Evolutionary conservation across 495 filamentous ascomycete genomes (phyloP), one percentile per base, ranked within the genome.

Genomic region (Parachaetomium inaequale): DNA sequence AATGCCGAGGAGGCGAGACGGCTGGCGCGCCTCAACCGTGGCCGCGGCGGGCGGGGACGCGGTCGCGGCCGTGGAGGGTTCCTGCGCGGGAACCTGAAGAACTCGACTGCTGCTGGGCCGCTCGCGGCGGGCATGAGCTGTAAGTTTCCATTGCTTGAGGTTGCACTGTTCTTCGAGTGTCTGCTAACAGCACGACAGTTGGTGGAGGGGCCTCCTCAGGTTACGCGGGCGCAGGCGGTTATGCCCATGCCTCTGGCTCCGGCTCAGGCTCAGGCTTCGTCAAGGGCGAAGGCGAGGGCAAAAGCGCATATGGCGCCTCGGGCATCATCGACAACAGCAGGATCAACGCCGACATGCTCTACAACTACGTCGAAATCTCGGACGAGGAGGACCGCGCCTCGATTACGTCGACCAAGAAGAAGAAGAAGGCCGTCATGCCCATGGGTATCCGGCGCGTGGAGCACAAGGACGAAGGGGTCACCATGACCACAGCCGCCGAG

Each of bases 401-500:
- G 32, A 32, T 58, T n/a, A 52, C 54, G 8, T 57, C 61, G 11
- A 58, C 54, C 21, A 50, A 47, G 36, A 64, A 66, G 59, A 66
- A 69, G 52, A 65, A 58, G 56, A 65, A 61, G 52, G 51, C 69
- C 19, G 58, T 66, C 8, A 68, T 75, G 70, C 66, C 68, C 53
- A 74, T 88, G 57, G 82, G 84, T 29, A 72, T 88, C 47, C 59
- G 74, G 36, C 74, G 86, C 32, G 71, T 77, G 21, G 76, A 80
- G 62, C 84, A 86, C 66, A 78, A 82, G 62, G 81, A 84, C 2
- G 76, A 79, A 21, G 72, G 74, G 23, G 65, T 81, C 2, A 75
- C 78, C 29, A 75, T 85, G 61, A 81, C 84, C 46, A 82, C 80
- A 0, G 78, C 82, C 23, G 80, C 78, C 47, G 81, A 81, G 25